phyloP scores from a whole-genome alignment of 441 rosid genomes.

The Populus hybrid region DNA sequence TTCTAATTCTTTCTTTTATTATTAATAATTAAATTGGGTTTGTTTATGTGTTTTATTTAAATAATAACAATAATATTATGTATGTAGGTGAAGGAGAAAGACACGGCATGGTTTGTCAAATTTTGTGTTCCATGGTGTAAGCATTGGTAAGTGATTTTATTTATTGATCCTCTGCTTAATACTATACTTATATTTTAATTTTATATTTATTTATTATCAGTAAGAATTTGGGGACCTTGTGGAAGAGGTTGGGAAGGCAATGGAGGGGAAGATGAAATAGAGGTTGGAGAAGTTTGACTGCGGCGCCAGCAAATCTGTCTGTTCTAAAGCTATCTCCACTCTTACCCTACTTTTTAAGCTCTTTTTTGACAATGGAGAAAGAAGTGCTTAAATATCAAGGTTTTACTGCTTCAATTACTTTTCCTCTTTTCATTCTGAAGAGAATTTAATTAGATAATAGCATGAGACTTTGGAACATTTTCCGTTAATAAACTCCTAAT shows the following conservation, averaged over 20 bases:
- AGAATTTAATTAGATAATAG: neutral
- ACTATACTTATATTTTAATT: neutral
- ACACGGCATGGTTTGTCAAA: conserved; percentile 92
- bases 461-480: too few species aligned
- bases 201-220: conserved; percentile 24
- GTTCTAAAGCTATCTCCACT: conserved; percentile 82
- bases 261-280: conserved; percentile 94
- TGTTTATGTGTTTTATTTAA: neutral
- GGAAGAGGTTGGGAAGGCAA: conserved; percentile 82
- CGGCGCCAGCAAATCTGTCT: conserved; percentile 63
- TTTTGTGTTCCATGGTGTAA: conserved; percentile 99
- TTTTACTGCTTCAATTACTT: conserved; percentile 19
- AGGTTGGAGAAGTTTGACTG: conserved; percentile 97
- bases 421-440: neutral
- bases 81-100: conserved; percentile 84
- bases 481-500: too few species aligned
- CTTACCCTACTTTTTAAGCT: conserved; percentile 94
- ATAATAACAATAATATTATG: too few species aligned
- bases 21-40: neutral
- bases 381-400: conserved; percentile 88
- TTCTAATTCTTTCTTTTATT: neutral
- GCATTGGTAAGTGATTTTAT: conserved; percentile 61
- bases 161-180: neutral
- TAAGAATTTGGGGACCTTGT: conserved; percentile 81
- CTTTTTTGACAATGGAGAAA: conserved; percentile 90